Percentiles rank a stretch among this genome's conserved stretches.
Evolutionary conservation across 2,329 filamentous ascomycete species (phyloP).

Genomic region (Parastagonospora nodorum): DNA sequence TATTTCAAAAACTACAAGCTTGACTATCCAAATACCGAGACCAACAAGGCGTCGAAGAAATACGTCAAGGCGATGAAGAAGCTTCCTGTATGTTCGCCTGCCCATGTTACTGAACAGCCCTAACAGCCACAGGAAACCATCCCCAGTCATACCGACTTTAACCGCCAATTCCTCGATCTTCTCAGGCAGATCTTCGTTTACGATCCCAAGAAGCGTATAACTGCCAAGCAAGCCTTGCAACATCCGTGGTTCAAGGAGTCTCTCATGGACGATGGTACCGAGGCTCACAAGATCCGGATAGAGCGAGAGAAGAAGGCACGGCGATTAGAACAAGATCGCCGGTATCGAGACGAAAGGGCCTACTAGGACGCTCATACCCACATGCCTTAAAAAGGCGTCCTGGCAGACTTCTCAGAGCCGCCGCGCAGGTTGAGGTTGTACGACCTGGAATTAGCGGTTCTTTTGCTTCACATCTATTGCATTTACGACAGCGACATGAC

Average conservation of each 20-base stretch:
- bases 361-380: constrained; percentile 18
- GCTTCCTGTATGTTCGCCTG: constrained; percentile 55
- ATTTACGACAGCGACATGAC: constrained; percentile 48
- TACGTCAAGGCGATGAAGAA: constrained; percentile 73
- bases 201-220: constrained; percentile 68
- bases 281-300: constrained; percentile 63
- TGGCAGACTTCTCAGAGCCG: constrained; percentile 15
- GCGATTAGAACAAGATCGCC: constrained; percentile 38
- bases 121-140: constrained; percentile 62
- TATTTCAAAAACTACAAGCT: constrained; percentile 63
- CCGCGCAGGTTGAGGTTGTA: constrained; percentile 6
- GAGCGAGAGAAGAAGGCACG: constrained; percentile 47
- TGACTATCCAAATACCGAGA: constrained; percentile 68
- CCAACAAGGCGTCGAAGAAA: constrained; percentile 66
- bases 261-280: constrained; percentile 68
- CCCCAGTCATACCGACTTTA: constrained; percentile 63
- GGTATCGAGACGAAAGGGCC: constrained; percentile 32
- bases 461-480: constrained; percentile 43
- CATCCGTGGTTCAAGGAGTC: constrained; percentile 70
- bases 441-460: constrained; percentile 10
- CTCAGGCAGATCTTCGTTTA: constrained; percentile 69
- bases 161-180: constrained; percentile 66
- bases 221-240: constrained; percentile 67
- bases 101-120: neutral
- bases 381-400: constrained; percentile 11